Evolutionary conservation across 345 rosid species (phyloP).

Genomic region (Lumnitzera littorea): DNA sequence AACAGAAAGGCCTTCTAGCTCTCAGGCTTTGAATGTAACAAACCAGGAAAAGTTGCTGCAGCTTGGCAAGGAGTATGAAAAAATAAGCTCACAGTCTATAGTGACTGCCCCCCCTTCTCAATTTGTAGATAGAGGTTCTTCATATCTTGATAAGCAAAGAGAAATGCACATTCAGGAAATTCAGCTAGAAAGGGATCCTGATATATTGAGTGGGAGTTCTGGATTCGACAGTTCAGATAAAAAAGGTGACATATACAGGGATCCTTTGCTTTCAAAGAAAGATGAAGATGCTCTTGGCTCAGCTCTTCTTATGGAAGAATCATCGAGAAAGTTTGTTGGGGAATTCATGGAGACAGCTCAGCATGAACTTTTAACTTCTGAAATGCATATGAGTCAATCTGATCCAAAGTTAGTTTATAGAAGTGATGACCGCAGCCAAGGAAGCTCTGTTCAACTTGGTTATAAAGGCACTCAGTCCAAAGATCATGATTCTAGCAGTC

Average conservation of each 20-base stretch:
- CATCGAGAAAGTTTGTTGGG: conserved; percentile 45
- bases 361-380: conserved; percentile 42
- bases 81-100: conserved; percentile 33
- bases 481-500: conserved; percentile 28
- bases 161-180: conserved; percentile 27
- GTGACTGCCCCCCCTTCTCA: conserved; percentile 56
- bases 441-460: conserved; percentile 21
- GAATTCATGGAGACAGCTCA: conserved; percentile 69
- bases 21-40: conserved; percentile 27
- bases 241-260: conserved; percentile 22
- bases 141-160: conserved; percentile 16
- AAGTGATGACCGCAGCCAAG: conserved; percentile 28
- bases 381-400: conserved; percentile 22
- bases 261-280: conserved; percentile 17
- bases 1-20: conserved; percentile 29
- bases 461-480: conserved; percentile 24
- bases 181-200: conserved; percentile 39
- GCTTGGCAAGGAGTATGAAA: conserved; percentile 27
- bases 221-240: conserved; percentile 22
- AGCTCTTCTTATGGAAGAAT: conserved; percentile 51
- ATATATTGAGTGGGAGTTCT: conserved; percentile 12
- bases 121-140: conserved; percentile 30
- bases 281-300: conserved; percentile 63
- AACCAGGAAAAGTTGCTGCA: conserved; percentile 24
- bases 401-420: conserved; percentile 11